A percentile compares a stretch with the other conserved stretches of the same genome.
These are phyloP conservation scores for Elsinoe australis DNA, from an alignment of 2,329 filamentous ascomycete species.

Conservation along the genomic window DNA sequence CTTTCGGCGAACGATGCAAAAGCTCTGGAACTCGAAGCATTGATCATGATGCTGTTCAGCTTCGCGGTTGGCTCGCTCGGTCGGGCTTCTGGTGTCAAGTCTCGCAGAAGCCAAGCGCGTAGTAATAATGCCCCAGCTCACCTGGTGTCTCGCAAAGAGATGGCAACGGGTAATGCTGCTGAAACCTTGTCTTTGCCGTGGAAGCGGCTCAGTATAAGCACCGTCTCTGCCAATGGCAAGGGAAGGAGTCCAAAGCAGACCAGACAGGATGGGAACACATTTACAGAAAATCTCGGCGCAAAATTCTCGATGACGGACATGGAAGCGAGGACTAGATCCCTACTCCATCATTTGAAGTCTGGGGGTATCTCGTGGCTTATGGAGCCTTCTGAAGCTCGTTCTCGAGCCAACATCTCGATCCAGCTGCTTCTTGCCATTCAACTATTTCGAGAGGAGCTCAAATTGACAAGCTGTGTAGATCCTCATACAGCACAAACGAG, in stretches of 20 bases:
- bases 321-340: slow-evolving; percentile 18
- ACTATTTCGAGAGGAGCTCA: slow-evolving; percentile 80
- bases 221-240: background rate
- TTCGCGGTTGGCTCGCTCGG: slow-evolving; percentile 19
- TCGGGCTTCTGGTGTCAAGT: background rate
- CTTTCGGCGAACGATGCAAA: background rate
- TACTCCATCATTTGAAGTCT: slow-evolving; percentile 14
- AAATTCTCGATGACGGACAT: slow-evolving; percentile 17
- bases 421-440: slow-evolving; percentile 61
- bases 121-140: background rate
- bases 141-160: background rate
- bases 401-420: slow-evolving; percentile 30
- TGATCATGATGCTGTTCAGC: slow-evolving; percentile 18
- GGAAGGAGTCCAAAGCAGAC: background rate
- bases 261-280: background rate
- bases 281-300: background rate
- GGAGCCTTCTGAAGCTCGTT: slow-evolving; percentile 41
- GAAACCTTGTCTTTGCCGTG: too few relatives aligned
- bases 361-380: slow-evolving; percentile 19
- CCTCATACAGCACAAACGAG: background rate
- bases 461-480: slow-evolving; percentile 43
- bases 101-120: slow-evolving; percentile 4
- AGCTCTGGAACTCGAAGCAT: slow-evolving; percentile 17
- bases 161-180: background rate
- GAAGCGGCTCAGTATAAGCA: too few relatives aligned